phyloP scores from a whole-genome alignment of 2,329 filamentous ascomycete species.

The Chrysosporium keratinophilum region DNA sequence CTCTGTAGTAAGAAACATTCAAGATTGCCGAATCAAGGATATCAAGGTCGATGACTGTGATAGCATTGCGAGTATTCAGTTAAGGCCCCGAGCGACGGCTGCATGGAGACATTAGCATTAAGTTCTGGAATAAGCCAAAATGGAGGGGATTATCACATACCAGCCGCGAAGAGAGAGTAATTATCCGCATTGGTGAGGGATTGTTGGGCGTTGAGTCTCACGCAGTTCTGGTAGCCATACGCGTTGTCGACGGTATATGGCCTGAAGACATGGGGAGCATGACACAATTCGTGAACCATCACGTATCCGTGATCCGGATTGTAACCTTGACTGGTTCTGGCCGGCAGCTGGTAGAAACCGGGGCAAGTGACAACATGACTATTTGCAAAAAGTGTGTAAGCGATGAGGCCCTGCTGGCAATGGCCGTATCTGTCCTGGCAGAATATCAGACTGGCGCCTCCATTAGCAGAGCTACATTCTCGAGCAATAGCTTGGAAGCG shows the following conservation, averaged over 20 bases:
- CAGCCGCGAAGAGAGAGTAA: slow-evolving; percentile 47
- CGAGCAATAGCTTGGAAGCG: slow-evolving; percentile 44
- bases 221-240: slow-evolving; percentile 47
- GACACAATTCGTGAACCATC: slow-evolving; percentile 56
- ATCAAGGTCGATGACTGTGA: no score
- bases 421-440: slow-evolving; percentile 50
- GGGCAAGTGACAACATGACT: slow-evolving; percentile 54
- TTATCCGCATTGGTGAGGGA: slow-evolving; percentile 57
- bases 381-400: slow-evolving; percentile 49
- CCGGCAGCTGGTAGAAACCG: slow-evolving; percentile 46
- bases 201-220: slow-evolving; percentile 37
- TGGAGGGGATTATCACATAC: slow-evolving; percentile 18
- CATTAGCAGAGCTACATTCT: slow-evolving; percentile 46
- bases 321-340: slow-evolving; percentile 46
- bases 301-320: slow-evolving; percentile 57
- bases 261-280: slow-evolving; percentile 43
- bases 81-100: no score
- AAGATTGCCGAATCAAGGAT: no score
- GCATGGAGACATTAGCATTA: background rate
- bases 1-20: no score
- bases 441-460: slow-evolving; percentile 45
- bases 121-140: background rate
- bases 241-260: slow-evolving; percentile 51
- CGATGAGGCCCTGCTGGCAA: slow-evolving; percentile 46
- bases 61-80: no score